A percentile compares a stretch with the other conserved stretches of the same genome.
Conservation (phyloP, 2,329 filamentous ascomycete genomes). For the Penicillium hesseltinei region DNA sequence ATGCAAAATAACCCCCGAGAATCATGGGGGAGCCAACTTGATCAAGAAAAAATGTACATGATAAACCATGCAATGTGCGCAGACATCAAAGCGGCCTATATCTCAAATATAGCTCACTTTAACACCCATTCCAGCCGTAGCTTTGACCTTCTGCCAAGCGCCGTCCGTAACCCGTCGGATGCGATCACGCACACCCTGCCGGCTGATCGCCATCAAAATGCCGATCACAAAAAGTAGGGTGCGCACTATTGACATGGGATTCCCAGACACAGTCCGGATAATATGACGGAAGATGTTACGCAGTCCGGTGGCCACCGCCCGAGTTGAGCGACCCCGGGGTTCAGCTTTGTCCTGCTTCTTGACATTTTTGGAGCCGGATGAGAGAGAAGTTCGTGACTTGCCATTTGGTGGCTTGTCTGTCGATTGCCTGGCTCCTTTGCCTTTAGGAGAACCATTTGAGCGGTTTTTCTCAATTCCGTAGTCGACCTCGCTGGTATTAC, state of each 20-base stretch:
- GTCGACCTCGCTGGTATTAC: conserved; percentile 64
- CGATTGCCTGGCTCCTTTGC: conserved; percentile 24
- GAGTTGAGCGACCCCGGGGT: conserved; percentile 39
- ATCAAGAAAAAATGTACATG: conserved; percentile 14
- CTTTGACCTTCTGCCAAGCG: conserved; percentile 76
- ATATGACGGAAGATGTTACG: conserved; percentile 53
- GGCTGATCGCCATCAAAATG: conserved; percentile 72
- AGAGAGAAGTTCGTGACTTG: conserved; percentile 33
- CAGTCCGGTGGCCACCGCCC: conserved; percentile 46
- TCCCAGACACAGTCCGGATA: conserved; percentile 52
- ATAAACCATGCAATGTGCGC: conserved; percentile 11
- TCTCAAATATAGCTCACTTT: conserved; percentile 90
- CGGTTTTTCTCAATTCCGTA: conserved; percentile 64
- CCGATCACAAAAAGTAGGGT: conserved; percentile 77
- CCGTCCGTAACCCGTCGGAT: conserved; percentile 66
- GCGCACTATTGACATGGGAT: conserved; percentile 56
- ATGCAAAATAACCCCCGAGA: conserved; percentile 12
- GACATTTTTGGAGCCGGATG: conserved; percentile 36
- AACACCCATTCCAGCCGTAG: conserved; percentile 91
- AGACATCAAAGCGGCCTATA: neutral
- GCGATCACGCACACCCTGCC: conserved; percentile 71
- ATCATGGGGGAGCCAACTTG: conserved; percentile 5
- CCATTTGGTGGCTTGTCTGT: conserved; percentile 28
- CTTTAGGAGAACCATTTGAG: conserved; percentile 35
- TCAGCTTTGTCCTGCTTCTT: conserved; percentile 41